Evolutionary conservation across 148 eudicot species (phyloP).

Genomic region (Silene conica): DNA sequence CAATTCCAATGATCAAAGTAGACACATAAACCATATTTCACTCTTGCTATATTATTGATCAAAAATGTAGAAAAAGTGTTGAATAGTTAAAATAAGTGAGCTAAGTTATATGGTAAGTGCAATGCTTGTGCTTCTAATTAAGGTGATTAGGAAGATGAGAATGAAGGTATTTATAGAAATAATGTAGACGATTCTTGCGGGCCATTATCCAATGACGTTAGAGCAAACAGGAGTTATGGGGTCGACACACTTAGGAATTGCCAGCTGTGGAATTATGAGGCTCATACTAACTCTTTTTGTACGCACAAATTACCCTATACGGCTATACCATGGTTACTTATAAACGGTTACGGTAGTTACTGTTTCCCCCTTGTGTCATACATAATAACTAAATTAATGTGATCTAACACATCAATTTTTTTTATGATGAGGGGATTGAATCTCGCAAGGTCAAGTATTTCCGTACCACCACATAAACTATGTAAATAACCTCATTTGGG

Average conservation of each 20-base stretch:
- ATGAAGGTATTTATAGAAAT: slow-evolving; percentile 10
- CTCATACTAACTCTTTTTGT: not conserved
- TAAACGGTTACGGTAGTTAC: too few relatives aligned
- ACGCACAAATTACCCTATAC: too few relatives aligned
- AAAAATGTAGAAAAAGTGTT: not conserved
- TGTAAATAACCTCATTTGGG: too few relatives aligned
- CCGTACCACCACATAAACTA: too few relatives aligned
- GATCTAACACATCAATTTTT: too few relatives aligned
- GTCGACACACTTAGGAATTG: not conserved
- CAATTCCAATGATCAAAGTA: not conserved
- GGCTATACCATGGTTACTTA: too few relatives aligned
- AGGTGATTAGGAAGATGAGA: not conserved
- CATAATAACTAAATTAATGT: too few relatives aligned
- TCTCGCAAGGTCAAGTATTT: too few relatives aligned
- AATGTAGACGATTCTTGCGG: not conserved
- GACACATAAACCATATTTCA: slow-evolving; percentile 29
- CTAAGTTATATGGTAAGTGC: not conserved
- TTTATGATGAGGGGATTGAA: too few relatives aligned
- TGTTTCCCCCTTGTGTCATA: too few relatives aligned
- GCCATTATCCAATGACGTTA: not conserved
- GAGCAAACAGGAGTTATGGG: not conserved
- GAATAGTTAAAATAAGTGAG: not conserved
- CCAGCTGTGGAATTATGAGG: not conserved
- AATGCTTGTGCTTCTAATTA: not conserved
- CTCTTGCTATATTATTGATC: not conserved